Percentiles rank a stretch among this genome's conserved stretches.
Evolutionary conservation across 805 yeast species (phyloP).

Genomic region (Vanderwaltozyma tropicalis): DNA sequence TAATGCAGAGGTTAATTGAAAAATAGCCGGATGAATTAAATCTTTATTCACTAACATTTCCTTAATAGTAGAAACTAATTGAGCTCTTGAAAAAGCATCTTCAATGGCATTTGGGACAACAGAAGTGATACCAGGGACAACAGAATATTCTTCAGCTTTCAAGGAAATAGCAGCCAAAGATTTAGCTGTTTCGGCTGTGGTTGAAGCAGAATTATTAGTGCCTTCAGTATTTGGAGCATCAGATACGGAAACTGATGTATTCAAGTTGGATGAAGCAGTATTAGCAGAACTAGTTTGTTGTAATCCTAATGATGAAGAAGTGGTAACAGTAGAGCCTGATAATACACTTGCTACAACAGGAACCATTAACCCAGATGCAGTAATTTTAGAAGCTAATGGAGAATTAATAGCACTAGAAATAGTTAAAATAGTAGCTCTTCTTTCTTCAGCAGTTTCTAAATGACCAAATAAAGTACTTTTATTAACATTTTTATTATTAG

Average conservation of each 20-base stretch:
- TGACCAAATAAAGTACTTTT: slow-evolving; percentile 67
- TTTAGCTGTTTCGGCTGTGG: slow-evolving; percentile 15
- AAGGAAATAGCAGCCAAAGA: slow-evolving; percentile 20
- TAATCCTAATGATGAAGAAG: slow-evolving; percentile 12
- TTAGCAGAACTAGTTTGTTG: not conserved
- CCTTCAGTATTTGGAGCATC: slow-evolving; percentile 1
- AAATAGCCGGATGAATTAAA: slow-evolving; percentile 77
- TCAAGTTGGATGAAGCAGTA: no score
- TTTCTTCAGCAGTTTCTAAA: slow-evolving; percentile 68
- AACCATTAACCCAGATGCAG: slow-evolving; percentile 28
- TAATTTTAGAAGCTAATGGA: slow-evolving; percentile 25
- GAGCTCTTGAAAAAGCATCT: slow-evolving; percentile 19
- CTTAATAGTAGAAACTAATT: slow-evolving; percentile 22
- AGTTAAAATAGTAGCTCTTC: slow-evolving; percentile 36
- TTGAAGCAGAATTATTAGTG: not conserved
- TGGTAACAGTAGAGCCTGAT: slow-evolving; percentile 16
- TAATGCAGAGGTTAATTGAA: slow-evolving; percentile 66
- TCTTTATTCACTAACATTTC: slow-evolving; percentile 29
- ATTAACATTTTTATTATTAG: slow-evolving; percentile 30
- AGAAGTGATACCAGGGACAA: slow-evolving; percentile 32
- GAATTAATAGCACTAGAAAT: slow-evolving; percentile 26
- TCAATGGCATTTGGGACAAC: slow-evolving; percentile 37
- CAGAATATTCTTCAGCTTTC: slow-evolving; percentile 20
- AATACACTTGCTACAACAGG: slow-evolving; percentile 24
- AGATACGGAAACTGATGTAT: slow-evolving; percentile 1